Evolutionary conservation across 1,139 yeast species (phyloP).

Genomic region (Suhomyces guaymorum): DNA sequence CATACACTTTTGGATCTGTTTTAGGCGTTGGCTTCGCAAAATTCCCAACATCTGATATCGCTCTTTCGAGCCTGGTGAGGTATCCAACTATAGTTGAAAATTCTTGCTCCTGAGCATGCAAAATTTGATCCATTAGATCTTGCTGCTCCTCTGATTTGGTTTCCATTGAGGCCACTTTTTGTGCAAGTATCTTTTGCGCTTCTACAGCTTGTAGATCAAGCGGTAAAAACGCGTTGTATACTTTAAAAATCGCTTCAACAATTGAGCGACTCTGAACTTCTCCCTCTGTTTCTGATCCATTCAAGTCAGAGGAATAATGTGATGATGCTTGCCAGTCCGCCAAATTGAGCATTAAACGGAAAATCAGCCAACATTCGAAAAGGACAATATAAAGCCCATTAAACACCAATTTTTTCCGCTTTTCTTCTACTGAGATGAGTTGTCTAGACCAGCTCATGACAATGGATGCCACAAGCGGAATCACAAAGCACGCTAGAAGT

Average conservation of each 20-base stretch:
- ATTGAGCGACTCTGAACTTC: too few relatives aligned
- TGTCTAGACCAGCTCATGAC: slow-evolving; percentile 30
- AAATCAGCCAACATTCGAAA: slow-evolving; percentile 32
- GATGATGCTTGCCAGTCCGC: slow-evolving; percentile 3
- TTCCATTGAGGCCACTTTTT: slow-evolving; percentile 3
- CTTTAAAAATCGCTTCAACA: slow-evolving; percentile 1
- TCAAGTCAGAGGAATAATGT: too few relatives aligned
- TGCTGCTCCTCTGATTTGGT: slow-evolving; percentile 6
- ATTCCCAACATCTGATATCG: background rate
- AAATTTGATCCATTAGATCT: slow-evolving; percentile 4
- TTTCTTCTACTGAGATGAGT: slow-evolving; percentile 29
- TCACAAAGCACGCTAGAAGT: slow-evolving; percentile 24
- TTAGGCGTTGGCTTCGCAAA: slow-evolving; percentile 1
- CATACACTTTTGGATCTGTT: slow-evolving; percentile 5
- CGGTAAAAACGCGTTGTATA: slow-evolving; percentile 1
- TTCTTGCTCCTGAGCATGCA: slow-evolving; percentile 4
- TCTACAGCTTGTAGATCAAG: background rate
- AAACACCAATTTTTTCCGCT: slow-evolving; percentile 32
- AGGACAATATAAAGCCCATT: slow-evolving; percentile 34
- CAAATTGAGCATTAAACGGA: slow-evolving; percentile 17
- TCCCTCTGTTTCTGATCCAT: background rate
- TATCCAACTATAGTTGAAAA: slow-evolving; percentile 4
- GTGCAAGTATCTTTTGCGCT: slow-evolving; percentile 5
- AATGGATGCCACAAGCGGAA: slow-evolving; percentile 26
- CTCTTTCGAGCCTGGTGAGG: slow-evolving; percentile 9